Evolutionary conservation across 179 eudicot genomes (phyloP), one percentile per base, ranked within the genome.

Genomic region (Nepenthes alata): DNA sequence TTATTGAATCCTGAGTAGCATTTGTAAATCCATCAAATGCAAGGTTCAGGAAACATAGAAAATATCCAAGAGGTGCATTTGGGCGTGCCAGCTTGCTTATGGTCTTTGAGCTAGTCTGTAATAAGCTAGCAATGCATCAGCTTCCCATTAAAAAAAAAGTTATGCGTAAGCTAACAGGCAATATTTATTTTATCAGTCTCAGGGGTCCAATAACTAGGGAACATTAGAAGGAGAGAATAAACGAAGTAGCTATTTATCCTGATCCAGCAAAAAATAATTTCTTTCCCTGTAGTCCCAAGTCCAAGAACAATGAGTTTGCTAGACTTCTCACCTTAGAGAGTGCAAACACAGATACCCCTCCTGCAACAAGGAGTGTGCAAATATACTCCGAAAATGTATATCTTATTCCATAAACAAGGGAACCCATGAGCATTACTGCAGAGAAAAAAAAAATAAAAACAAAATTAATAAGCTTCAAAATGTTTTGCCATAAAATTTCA

Each of bases 21-120:
- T 91, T 91, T 58, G 98, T 91, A 69, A 91, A 91, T 60, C 98
- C 98, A 70, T 91, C 98, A 67, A 91, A 91, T 44, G 95, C 93
- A 65, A 91, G 96, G 67, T 91, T 91, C 67, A 91, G 74, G 67
- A 86, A 86, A 73, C 98, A 91, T 52, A 89, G 80, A 47, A 91
- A 93, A 67, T 91, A 91, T 70, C 98, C 98, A 61, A 89, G 86
- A 47, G 89, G 96, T 66, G 98, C 96, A 73, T 91, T 89, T 3
- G 96, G 98, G 68, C 74, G 82, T 47, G 98, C 98, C 64, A 91
- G 78, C 75, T 89, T 91, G 75, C 87, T 89, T 35, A 89, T 84
- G 59, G 95, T 86, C 75, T 85, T 89, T 39, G 96, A 84, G 85
- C 95, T 91, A 52, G 95, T 84, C 98, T 91, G 85, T 1, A 55